A percentile compares a stretch with the other conserved stretches of the same genome.
phyloP scores from a whole-genome alignment of 768 basidiomycete genomes.

The Suillus lakei region DNA sequence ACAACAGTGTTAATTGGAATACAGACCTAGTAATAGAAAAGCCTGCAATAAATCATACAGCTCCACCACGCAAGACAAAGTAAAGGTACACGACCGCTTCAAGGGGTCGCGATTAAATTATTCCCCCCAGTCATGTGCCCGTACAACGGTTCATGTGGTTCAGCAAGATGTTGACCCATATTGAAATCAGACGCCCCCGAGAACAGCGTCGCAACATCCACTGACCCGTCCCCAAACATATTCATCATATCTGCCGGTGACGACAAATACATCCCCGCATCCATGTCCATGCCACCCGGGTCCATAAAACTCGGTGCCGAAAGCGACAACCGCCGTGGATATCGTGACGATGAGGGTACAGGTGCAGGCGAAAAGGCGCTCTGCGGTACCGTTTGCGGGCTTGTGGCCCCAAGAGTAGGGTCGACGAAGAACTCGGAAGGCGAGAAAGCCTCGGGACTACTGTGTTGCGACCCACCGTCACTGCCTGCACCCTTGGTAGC shows the following conservation, averaged over 20 bases:
- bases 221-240: constrained; percentile 56
- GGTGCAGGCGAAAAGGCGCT: constrained; percentile 28
- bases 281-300: constrained; percentile 49
- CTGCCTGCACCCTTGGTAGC: constrained; percentile 50
- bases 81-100: constrained; percentile 11
- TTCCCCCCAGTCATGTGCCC: constrained; percentile 25
- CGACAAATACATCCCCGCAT: constrained; percentile 56
- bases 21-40: constrained; percentile 7
- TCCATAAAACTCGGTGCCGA: constrained; percentile 33
- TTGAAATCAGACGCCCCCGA: constrained; percentile 28
- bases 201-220: constrained; percentile 42
- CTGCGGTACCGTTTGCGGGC: constrained; percentile 27
- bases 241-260: constrained; percentile 62
- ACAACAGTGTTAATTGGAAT: neutral
- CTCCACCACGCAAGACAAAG: constrained; percentile 8
- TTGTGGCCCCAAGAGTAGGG: constrained; percentile 30
- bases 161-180: constrained; percentile 30
- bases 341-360: constrained; percentile 20
- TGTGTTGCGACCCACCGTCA: constrained; percentile 49
- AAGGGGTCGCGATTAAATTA: constrained; percentile 33
- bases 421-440: constrained; percentile 69
- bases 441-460: constrained; percentile 70
- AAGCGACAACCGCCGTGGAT: constrained; percentile 33
- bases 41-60: constrained; percentile 21
- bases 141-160: constrained; percentile 34